These are phyloP conservation scores for Pezicula radicicola DNA, from an alignment of 2,329 filamentous ascomycete genomes.

Conservation along the genomic window DNA sequence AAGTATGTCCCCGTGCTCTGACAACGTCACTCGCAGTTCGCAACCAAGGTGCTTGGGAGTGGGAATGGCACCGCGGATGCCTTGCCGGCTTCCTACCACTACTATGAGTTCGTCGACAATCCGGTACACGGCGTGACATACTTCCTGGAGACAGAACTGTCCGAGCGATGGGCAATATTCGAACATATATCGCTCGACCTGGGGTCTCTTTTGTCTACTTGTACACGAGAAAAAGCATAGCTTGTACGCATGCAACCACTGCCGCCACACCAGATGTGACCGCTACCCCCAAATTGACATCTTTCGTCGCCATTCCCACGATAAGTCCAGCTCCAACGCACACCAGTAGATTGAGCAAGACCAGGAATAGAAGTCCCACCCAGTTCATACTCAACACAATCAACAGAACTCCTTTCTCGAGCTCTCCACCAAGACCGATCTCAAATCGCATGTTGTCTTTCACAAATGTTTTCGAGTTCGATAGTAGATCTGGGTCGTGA, in stretches of 20 bases:
- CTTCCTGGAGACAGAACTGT: no score
- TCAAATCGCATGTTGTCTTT: neutral
- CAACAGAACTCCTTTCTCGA: neutral
- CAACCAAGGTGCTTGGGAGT: no score
- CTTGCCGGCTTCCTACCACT: no score
- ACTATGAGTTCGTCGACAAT: no score
- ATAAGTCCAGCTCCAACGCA: neutral
- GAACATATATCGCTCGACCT: no score
- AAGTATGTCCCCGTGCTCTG: no score
- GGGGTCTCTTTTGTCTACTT: no score
- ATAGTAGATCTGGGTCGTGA: neutral
- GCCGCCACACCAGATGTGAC: constrained; percentile 1
- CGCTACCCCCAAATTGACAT: neutral
- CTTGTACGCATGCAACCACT: neutral
- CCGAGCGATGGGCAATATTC: no score
- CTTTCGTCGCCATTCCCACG: neutral
- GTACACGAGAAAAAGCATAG: constrained; percentile 10
- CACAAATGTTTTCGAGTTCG: neutral
- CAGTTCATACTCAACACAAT: no score
- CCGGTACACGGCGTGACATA: no score
- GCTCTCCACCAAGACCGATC: neutral
- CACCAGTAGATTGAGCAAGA: neutral
- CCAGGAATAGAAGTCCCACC: neutral
- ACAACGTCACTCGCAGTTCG: no score
- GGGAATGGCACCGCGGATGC: no score